Conservation (phyloP, 352 stramenopile genomes). For the Globisporangium sylvaticum region DNA sequence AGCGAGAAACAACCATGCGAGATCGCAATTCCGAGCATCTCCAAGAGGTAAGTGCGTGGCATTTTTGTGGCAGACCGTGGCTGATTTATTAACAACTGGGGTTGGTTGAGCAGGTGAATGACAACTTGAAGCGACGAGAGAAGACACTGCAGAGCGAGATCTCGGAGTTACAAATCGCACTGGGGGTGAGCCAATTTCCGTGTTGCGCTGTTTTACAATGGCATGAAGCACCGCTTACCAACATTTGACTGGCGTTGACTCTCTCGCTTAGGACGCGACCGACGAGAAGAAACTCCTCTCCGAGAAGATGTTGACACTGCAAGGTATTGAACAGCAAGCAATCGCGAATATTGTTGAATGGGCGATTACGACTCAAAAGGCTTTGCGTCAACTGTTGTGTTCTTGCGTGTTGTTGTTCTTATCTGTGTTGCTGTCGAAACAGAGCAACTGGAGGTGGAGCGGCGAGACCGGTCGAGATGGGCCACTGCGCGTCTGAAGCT, state of each 20-base stretch:
- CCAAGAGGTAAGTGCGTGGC: slow-evolving; percentile 33
- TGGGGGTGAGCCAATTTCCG: slow-evolving; percentile 28
- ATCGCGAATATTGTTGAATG: slow-evolving; percentile 8
- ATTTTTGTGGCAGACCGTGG: background rate
- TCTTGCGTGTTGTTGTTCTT: background rate
- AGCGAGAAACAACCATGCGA: slow-evolving; percentile 34
- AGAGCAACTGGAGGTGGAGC: slow-evolving; percentile 68
- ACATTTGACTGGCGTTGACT: background rate
- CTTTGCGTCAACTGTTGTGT: background rate
- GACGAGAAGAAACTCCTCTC: slow-evolving; percentile 52
- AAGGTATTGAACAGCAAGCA: slow-evolving; percentile 28
- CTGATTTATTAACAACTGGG: background rate
- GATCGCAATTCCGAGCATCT: slow-evolving; percentile 37
- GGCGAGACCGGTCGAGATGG: slow-evolving; percentile 61
- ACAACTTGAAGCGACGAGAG: slow-evolving; percentile 46
- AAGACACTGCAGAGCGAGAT: slow-evolving; percentile 51
- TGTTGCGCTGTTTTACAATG: background rate
- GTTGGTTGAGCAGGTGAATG: slow-evolving; percentile 24
- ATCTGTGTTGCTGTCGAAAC: too few relatives aligned
- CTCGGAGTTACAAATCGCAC: slow-evolving; percentile 42
- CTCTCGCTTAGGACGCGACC: slow-evolving; percentile 32
- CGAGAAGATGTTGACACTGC: slow-evolving; percentile 45
- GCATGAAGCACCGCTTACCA: background rate
- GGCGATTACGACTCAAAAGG: background rate
- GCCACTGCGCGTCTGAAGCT: slow-evolving; percentile 64